A percentile compares a stretch with the other conserved stretches of the same genome.
phyloP scores from a whole-genome alignment of 2,329 filamentous ascomycete genomes.

The Apiospora aurea region DNA sequence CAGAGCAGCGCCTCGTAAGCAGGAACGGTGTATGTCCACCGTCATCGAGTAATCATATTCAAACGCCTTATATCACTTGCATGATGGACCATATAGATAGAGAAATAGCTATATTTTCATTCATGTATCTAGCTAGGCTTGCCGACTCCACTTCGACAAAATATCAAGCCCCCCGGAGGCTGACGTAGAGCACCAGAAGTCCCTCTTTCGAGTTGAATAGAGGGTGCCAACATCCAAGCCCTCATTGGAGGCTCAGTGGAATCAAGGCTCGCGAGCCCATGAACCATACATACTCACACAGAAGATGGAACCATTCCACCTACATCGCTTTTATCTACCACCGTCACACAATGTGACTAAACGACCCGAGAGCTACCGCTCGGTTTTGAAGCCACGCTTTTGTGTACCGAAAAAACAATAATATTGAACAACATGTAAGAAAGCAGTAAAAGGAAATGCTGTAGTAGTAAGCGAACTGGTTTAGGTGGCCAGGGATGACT shows the following conservation, averaged over 20 bases:
- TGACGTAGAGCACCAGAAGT: background rate
- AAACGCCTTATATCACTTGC: background rate
- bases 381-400: background rate
- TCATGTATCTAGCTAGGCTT: slow-evolving; percentile 1
- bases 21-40: background rate
- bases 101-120: slow-evolving; percentile 4
- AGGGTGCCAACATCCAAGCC: background rate
- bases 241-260: background rate
- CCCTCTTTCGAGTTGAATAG: slow-evolving; percentile 6
- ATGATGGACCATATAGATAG: background rate
- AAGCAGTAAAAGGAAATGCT: slow-evolving; percentile 6
- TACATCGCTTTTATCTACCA: slow-evolving; percentile 23
- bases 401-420: background rate
- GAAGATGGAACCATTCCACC: slow-evolving; percentile 10
- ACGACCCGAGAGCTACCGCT: background rate
- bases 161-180: background rate
- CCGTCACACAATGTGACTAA: background rate
- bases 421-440: background rate
- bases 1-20: background rate
- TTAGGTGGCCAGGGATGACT: slow-evolving; percentile 21
- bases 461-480: slow-evolving; percentile 1
- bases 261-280: background rate
- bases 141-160: background rate
- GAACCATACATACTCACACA: background rate
- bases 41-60: background rate